Conservation (phyloP, 2,329 filamentous ascomycete species). For the Curvularia hawaiiensis region DNA sequence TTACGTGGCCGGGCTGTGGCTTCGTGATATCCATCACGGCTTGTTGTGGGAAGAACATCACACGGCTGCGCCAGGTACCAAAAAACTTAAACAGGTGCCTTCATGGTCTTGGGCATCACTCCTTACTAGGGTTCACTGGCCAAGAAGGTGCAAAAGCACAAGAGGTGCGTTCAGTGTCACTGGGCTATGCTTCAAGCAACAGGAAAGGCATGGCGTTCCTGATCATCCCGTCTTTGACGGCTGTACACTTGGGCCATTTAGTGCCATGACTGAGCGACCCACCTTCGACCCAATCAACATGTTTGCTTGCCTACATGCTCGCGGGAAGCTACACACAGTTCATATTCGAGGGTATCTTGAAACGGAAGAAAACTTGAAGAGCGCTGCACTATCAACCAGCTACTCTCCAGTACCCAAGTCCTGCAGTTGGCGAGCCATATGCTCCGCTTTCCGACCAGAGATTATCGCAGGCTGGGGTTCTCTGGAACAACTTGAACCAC, state of each 20-base stretch:
- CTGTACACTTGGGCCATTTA: background rate
- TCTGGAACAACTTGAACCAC: background rate
- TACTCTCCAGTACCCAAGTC: background rate
- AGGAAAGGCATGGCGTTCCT: background rate
- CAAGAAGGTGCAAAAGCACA: background rate
- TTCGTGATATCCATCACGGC: background rate
- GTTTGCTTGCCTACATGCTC: background rate
- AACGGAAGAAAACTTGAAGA: background rate
- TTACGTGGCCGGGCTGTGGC: background rate
- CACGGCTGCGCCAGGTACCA: background rate
- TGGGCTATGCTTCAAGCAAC: background rate
- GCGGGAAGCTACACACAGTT: background rate
- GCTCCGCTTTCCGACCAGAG: background rate
- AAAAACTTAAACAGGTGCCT: background rate
- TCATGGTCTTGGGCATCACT: background rate
- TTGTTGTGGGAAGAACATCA: background rate
- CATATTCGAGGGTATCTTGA: background rate
- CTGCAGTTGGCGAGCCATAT: background rate
- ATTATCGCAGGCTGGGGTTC: background rate
- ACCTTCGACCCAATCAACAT: background rate
- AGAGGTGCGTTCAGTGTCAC: background rate
- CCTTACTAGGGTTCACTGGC: background rate
- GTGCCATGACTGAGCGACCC: background rate
- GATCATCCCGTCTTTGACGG: background rate
- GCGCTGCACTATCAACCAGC: background rate